Conservation (phyloP, 139 green algal species). For the Marvania coccoides region DNA sequence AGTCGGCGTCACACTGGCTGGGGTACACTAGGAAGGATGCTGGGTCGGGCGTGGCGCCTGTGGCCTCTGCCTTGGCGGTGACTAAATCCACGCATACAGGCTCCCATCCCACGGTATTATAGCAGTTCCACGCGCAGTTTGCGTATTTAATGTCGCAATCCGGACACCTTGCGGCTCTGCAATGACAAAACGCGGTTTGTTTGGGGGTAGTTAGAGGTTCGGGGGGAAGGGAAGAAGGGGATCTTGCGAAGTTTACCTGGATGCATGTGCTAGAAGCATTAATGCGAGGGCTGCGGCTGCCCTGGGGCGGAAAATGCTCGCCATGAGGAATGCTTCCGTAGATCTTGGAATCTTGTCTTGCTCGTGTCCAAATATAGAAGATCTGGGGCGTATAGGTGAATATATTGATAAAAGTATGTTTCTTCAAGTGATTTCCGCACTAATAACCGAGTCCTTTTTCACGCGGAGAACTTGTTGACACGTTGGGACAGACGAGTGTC, state of each 20-base stretch:
- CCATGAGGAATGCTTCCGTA: no score
- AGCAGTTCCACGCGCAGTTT: slow-evolving; percentile 4
- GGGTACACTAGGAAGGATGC: neutral
- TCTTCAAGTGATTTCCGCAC: no score
- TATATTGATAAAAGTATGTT: no score
- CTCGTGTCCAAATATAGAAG: no score
- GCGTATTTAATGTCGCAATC: slow-evolving; percentile 5
- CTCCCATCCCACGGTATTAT: neutral
- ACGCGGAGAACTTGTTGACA: no score
- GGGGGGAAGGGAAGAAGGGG: neutral
- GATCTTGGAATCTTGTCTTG: no score
- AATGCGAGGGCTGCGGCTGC: neutral
- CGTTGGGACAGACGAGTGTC: no score
- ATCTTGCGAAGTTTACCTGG: no score
- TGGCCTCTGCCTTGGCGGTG: neutral
- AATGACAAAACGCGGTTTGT: neutral
- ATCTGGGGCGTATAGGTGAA: no score
- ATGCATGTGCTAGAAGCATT: neutral
- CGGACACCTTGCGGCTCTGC: neutral
- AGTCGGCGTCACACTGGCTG: neutral
- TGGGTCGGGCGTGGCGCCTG: neutral
- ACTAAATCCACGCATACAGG: slow-evolving; percentile 2
- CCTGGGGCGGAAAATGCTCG: no score
- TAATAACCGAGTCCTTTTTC: no score
- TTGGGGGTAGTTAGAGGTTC: neutral